Percentiles rank a stretch among this genome's conserved stretches.
phyloP scores from a whole-genome alignment of 2,329 filamentous ascomycete genomes.

The Fusarium brachygibbosum region DNA sequence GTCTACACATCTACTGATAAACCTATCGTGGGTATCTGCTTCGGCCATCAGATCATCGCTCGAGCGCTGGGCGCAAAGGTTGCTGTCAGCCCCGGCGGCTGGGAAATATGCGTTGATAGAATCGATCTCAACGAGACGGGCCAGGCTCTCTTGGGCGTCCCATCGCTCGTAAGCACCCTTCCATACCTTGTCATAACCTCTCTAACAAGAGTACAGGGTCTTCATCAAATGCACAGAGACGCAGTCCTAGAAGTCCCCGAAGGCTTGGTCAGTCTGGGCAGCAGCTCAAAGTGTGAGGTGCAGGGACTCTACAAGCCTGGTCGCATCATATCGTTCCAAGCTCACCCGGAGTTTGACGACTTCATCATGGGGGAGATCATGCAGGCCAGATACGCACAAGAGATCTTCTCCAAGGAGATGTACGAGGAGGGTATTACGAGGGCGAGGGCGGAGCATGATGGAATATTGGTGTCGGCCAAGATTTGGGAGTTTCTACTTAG shows the following conservation, averaged over 20 bases:
- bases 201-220: conserved; percentile 37
- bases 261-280: conserved; percentile 56
- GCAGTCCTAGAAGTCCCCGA: conserved; percentile 56
- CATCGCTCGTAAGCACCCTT: conserved; percentile 42
- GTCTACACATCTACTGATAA: conserved; percentile 47
- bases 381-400: conserved; percentile 45
- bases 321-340: conserved; percentile 57
- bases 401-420: conserved; percentile 48
- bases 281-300: conserved; percentile 54
- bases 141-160: conserved; percentile 52
- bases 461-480: conserved; percentile 45
- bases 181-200: rapidly evolving
- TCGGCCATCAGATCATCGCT: conserved; percentile 62
- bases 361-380: conserved; percentile 55
- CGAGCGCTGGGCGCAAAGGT: conserved; percentile 57
- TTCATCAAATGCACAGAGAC: conserved; percentile 62
- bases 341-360: conserved; percentile 59
- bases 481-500: conserved; percentile 49
- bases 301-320: conserved; percentile 58
- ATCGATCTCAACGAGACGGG: conserved; percentile 56
- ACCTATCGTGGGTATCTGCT: conserved; percentile 61
- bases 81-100: conserved; percentile 54
- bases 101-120: conserved; percentile 59
- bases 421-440: conserved; percentile 49
- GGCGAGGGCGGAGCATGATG: conserved; percentile 48